Evolutionary conservation across 2,329 filamentous ascomycete genomes (phyloP).

Genomic region (Ophiostoma piceae): DNA sequence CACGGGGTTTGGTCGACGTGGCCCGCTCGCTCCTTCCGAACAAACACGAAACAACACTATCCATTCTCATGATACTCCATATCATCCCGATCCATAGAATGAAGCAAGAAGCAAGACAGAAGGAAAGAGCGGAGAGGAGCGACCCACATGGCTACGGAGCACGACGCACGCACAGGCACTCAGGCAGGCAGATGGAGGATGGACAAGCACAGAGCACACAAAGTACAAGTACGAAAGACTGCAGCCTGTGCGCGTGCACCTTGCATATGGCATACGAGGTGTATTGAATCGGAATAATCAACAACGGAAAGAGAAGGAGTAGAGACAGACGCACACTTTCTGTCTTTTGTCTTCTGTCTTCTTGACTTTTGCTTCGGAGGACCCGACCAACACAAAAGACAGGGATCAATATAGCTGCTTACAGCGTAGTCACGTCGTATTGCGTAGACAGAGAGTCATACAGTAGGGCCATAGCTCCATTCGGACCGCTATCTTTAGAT

Average conservation of each 20-base stretch:
- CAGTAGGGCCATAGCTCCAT: too few relatives aligned
- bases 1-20: constrained; percentile 1
- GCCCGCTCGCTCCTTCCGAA: background rate
- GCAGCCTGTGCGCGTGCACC: constrained; percentile 11
- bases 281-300: background rate
- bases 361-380: background rate
- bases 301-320: too few relatives aligned
- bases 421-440: too few relatives aligned
- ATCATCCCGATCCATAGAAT: background rate
- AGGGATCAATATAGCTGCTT: too few relatives aligned
- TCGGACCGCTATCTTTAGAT: background rate
- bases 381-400: background rate
- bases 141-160: constrained; percentile 10
- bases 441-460: too few relatives aligned
- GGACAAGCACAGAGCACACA: background rate
- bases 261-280: background rate
- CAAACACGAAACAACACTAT: background rate
- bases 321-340: too few relatives aligned
- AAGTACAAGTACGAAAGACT: background rate
- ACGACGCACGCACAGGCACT: background rate
- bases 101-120: background rate
- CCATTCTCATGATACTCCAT: background rate
- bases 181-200: background rate
- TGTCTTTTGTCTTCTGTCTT: too few relatives aligned
- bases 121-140: constrained; percentile 9